Percentiles rank a stretch among this genome's conserved stretches.
phyloP scores from a whole-genome alignment of 225 moss, liverwort and hornwort genomes.

The Takakia lepidozioides region DNA sequence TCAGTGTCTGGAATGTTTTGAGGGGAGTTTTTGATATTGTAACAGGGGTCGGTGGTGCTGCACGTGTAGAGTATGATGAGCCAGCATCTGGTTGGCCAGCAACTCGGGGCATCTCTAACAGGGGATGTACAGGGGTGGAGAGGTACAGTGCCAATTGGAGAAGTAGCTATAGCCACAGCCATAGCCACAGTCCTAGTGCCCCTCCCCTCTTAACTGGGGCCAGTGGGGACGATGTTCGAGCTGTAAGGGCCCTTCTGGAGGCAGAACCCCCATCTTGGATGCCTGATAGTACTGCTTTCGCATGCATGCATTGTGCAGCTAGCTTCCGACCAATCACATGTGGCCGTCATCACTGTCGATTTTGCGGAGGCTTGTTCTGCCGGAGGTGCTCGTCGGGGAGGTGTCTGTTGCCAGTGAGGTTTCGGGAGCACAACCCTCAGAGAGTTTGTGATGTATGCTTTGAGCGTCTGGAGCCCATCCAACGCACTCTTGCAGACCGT shows the following conservation, averaged over 20 bases:
- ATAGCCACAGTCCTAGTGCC: slow-evolving; percentile 75
- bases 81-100: slow-evolving; percentile 30
- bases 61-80: slow-evolving; percentile 36
- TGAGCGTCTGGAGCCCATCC: slow-evolving; percentile 83
- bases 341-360: slow-evolving; percentile 92
- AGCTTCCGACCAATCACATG: slow-evolving; percentile 77
- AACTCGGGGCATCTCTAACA: slow-evolving; percentile 8
- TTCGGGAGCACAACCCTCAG: slow-evolving; percentile 85
- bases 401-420: slow-evolving; percentile 87
- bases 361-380: slow-evolving; percentile 89
- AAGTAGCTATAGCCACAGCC: slow-evolving; percentile 11
- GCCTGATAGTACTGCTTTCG: slow-evolving; percentile 77
- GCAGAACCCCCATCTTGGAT: slow-evolving; percentile 96
- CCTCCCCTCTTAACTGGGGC: slow-evolving; percentile 70
- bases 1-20: slow-evolving; percentile 86
- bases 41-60: slow-evolving; percentile 56
- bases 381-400: slow-evolving; percentile 72
- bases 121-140: slow-evolving; percentile 15
- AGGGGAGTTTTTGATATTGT: slow-evolving; percentile 76
- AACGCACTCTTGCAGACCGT: slow-evolving; percentile 79
- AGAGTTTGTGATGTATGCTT: slow-evolving; percentile 87
- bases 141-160: slow-evolving; percentile 62
- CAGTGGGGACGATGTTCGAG: slow-evolving; percentile 67
- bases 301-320: slow-evolving; percentile 84
- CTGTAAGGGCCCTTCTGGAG: slow-evolving; percentile 64